Evolutionary conservation across 2,329 filamentous ascomycete genomes (phyloP).

Genomic region (Metarhizium humberi): DNA sequence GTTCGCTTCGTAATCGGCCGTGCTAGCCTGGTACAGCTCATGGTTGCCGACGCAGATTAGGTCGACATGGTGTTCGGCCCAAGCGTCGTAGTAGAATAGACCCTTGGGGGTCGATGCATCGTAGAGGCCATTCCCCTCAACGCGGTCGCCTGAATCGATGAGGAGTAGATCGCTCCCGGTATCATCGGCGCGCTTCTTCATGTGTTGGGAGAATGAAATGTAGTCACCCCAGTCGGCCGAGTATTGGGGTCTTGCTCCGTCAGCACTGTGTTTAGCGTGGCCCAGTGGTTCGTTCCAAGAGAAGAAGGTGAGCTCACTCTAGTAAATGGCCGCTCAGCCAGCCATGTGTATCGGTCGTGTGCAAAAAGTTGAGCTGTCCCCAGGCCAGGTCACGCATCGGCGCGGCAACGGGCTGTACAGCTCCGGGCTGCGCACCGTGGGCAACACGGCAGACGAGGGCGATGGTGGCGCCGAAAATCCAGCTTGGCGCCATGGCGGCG

Average conservation of each 20-base stretch:
- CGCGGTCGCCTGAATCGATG: constrained; percentile 87
- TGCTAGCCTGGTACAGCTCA: constrained; percentile 78
- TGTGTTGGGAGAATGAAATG: constrained; percentile 78
- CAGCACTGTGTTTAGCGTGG: not conserved
- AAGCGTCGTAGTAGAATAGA: constrained; percentile 78
- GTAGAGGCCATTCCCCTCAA: constrained; percentile 92
- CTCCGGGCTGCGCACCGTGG: constrained; percentile 62
- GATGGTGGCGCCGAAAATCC: constrained; percentile 19
- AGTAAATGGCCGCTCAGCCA: constrained; percentile 92
- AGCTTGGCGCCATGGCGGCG: constrained; percentile 17
- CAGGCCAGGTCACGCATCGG: constrained; percentile 78
- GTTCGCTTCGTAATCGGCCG: constrained; percentile 68
- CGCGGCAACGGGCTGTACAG: constrained; percentile 66
- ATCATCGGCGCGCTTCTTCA: constrained; percentile 69
- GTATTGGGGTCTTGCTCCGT: constrained; percentile 62
- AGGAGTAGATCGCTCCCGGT: constrained; percentile 78
- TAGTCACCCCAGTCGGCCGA: constrained; percentile 98
- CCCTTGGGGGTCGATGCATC: constrained; percentile 85
- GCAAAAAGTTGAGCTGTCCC: constrained; percentile 96
- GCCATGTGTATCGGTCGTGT: constrained; percentile 92
- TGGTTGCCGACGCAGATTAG: constrained; percentile 86
- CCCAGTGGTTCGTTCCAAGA: not conserved
- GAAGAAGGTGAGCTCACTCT: constrained; percentile 49
- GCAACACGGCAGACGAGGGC: constrained; percentile 16
- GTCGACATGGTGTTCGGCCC: constrained; percentile 74